Evolutionary conservation across 2,329 filamentous ascomycete species (phyloP), one percentile per base, ranked within the genome.

Genomic region (Penicillium sp.): DNA sequence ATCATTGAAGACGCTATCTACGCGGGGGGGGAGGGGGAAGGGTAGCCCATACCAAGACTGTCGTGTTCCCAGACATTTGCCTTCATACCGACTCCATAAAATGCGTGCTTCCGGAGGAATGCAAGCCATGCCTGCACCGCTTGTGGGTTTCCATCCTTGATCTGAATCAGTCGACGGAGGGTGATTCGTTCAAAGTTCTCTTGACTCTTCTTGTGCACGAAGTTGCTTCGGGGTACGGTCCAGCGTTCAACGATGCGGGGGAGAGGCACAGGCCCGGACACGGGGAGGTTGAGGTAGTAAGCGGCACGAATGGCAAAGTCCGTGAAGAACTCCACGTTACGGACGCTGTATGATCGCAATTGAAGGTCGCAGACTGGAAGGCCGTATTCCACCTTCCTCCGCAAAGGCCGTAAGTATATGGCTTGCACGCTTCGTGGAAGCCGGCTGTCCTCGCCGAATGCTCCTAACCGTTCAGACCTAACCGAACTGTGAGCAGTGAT

Each of bases 61-160:
- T 89, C 86, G 75, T 91, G 93, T 72, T 96, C 91, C 87, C 90
- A 99, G 49, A 97, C 84, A 73, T 99, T 97, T 53, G 94, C 94
- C 83, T 99, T 99, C 92, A 99, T 96, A 68, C 94, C 94, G 41
- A 97, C 88, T n/a, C 94, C 94, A 66, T 96, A 90, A 73, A 94
- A 96, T 42, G 92, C 90, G 72, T 97, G 89, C 77, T 96, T 96
- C 70, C 90, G 86, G 71, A 99, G 75, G 72, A 96, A 97, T 0
- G 91, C 92, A 58, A 99, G 79, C 94, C 94, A 99, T 29, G 93
- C 76, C 75, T 96, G 89, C 36, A 99, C 92, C 1, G 87, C 88
- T 73, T 97, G 91, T 0, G 92, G 87, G 69, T 97, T 83, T 0
- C 92, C 94, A 70, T 97, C 94, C 64, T 91, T 89, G 70, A 99